phyloP scores from a whole-genome alignment of 495 filamentous ascomycete species.

The Aspergillus saccharolyticus region DNA sequence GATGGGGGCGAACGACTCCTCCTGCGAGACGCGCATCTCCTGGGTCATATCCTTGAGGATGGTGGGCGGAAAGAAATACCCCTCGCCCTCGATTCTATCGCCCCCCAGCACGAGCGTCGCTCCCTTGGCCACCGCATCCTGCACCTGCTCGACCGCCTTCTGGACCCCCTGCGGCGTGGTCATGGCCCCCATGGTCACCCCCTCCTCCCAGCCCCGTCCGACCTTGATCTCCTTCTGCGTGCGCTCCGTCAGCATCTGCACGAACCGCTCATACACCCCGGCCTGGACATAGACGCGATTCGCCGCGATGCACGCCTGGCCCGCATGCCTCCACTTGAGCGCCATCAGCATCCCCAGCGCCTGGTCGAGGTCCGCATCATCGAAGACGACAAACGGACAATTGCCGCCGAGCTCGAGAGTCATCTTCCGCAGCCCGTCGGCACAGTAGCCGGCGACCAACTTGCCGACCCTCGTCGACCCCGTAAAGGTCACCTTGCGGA shows the following conservation, averaged over 20 bases:
- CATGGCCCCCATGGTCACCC: constrained; percentile 62
- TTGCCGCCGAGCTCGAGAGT: constrained; percentile 73
- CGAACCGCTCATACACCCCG: constrained; percentile 50
- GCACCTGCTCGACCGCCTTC: constrained; percentile 57
- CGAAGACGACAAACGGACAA: constrained; percentile 69
- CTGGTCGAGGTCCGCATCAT: constrained; percentile 64
- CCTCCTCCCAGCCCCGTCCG: constrained; percentile 55
- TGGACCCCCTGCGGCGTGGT: constrained; percentile 60
- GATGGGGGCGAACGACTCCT: constrained; percentile 69
- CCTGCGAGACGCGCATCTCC: constrained; percentile 59
- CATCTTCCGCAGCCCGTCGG: constrained; percentile 63
- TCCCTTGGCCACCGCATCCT: constrained; percentile 57
- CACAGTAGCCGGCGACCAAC: constrained; percentile 53
- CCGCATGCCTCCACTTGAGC: constrained; percentile 62
- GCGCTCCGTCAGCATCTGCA: constrained; percentile 49
- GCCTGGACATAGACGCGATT: constrained; percentile 68
- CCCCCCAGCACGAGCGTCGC: constrained; percentile 57
- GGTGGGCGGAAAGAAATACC: constrained; percentile 72
- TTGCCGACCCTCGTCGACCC: constrained; percentile 63
- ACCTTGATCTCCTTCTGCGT: constrained; percentile 50
- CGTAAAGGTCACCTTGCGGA: constrained; percentile 72
- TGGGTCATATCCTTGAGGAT: constrained; percentile 57
- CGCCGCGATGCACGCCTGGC: constrained; percentile 71
- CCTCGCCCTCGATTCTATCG: constrained; percentile 41
- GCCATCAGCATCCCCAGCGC: constrained; percentile 56